phyloP scores from a whole-genome alignment of 1,139 yeast genomes.

The Saccharomyces hybrid region DNA sequence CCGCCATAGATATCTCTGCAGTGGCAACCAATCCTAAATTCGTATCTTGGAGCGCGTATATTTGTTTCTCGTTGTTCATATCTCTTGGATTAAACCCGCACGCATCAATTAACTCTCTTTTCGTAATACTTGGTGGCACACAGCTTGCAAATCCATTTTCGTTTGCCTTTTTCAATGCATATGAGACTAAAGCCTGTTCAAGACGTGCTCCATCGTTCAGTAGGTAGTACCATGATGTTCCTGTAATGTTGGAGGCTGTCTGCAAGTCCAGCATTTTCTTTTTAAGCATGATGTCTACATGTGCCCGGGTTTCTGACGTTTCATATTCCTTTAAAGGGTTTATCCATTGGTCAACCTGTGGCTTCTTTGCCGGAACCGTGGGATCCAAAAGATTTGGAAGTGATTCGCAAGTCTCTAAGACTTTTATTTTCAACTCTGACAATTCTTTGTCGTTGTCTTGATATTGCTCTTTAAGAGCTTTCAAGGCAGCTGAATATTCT shows the following conservation, averaged over 20 bases:
- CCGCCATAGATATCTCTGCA: conserved; percentile 93
- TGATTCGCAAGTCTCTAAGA: conserved; percentile 37
- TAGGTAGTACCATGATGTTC: conserved; percentile 84
- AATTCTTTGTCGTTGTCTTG: conserved; percentile 19
- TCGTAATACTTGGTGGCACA: conserved; percentile 80
- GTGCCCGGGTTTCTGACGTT: conserved; percentile 41
- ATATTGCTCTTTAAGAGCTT: conserved; percentile 23
- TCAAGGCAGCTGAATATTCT: conserved; percentile 15
- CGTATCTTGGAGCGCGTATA: conserved; percentile 50
- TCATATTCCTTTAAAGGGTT: conserved; percentile 35
- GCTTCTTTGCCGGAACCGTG: conserved; percentile 39
- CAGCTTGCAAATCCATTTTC: conserved; percentile 60
- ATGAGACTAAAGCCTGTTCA: conserved; percentile 85
- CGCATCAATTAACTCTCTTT: conserved; percentile 68
- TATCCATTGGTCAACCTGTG: conserved; percentile 44
- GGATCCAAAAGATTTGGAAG: conserved; percentile 65
- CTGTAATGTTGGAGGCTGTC: conserved; percentile 68
- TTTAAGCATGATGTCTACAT: conserved; percentile 43
- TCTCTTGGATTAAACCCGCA: conserved; percentile 97
- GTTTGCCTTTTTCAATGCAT: conserved; percentile 62
- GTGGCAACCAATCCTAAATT: conserved; percentile 80
- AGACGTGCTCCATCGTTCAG: conserved; percentile 80
- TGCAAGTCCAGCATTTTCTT: conserved; percentile 53
- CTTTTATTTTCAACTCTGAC: conserved; percentile 33
- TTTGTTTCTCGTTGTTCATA: conserved; percentile 78